phyloP scores from a whole-genome alignment of 805 yeast species.

The Saccharomyces mikatae region DNA sequence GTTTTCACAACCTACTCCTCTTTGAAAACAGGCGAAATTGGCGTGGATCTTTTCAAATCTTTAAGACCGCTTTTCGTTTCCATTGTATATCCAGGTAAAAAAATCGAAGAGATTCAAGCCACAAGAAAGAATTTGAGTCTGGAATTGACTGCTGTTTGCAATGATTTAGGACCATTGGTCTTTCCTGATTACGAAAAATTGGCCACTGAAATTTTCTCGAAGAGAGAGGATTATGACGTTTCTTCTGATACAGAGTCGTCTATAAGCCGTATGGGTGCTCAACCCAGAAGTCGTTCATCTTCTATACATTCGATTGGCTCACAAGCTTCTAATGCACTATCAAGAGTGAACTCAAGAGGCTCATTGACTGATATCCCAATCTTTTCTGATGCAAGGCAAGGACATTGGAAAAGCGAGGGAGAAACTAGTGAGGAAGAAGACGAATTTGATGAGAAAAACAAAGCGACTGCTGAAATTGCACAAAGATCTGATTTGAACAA shows the following conservation, averaged over 20 bases:
- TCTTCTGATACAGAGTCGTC: slow-evolving; percentile 1
- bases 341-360: slow-evolving; percentile 53
- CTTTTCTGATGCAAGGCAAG: slow-evolving; percentile 29
- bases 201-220: slow-evolving; percentile 1
- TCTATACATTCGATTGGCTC: slow-evolving; percentile 29
- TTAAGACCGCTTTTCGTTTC: slow-evolving; percentile 58
- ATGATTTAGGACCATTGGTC: slow-evolving; percentile 74
- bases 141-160: slow-evolving; percentile 72
- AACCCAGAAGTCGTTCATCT: slow-evolving; percentile 22
- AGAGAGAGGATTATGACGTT: neutral
- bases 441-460: slow-evolving; percentile 5
- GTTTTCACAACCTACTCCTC: slow-evolving; percentile 83
- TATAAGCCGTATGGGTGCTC: neutral
- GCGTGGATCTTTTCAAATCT: slow-evolving; percentile 76
- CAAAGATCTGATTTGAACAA: neutral
- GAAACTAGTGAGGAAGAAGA: slow-evolving; percentile 3
- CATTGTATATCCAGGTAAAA: slow-evolving; percentile 34
- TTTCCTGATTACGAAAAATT: slow-evolving; percentile 72
- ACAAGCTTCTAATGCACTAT: slow-evolving; percentile 47
- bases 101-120: slow-evolving; percentile 45
- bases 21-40: slow-evolving; percentile 80
- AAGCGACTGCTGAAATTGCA: neutral
- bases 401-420: neutral
- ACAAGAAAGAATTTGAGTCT: slow-evolving; percentile 53
- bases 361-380: slow-evolving; percentile 60